Base-by-base conservation (phyloP, 371 early-diverging fungal species). In the Mortierella polycephala region DNA sequence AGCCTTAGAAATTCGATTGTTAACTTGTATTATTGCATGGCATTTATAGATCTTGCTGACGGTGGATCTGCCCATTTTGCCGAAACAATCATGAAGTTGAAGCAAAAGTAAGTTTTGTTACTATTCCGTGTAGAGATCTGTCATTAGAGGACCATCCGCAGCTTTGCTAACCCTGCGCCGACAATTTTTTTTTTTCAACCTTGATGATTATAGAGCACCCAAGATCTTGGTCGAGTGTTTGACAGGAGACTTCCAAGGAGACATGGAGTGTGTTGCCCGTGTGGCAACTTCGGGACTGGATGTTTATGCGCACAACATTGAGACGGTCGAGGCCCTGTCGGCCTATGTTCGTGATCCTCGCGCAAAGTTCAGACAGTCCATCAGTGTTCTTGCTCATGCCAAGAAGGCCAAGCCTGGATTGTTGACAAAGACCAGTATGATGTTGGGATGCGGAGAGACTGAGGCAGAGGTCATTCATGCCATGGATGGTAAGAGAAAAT, bases 261-360 rank as follows among this genome's bases (percentile, higher is more conserved):
- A 92, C 30, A 81, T 96, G 41, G 86, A 88, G 42, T 84, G 88
- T 47, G 96, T 97, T 42, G 91, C 89, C 37, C 88, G 82, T 5
- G 97, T 99, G 6, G 97, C 97, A 1, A 74, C 66, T 18, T 95
- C 96, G 16, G 98, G 98, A 18, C 81, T 98, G 75, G 97, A 99
- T 82, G 99, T 99, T 7, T 99, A 96, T 84, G 99, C 99, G 12
- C 99, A 99, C 86, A 99, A 99, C 72, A 92, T 99, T 60, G 99
- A 99, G 76, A 98, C 99, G 4, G 98, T 98, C 8, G 96, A 97
- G 80, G 90, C 87, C 11, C 85, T 98, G 60, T 95, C 97, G 56
- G 88, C 94, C 16, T 90, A 86, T 80, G 98, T 98, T 18, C 95
- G 99, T 67, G 99, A 99, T 84, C 90, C 95, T 58, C 92, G 98